A percentile compares a stretch with the other conserved stretches of the same genome.
These are phyloP conservation scores for Cercospora zeae-maydis DNA, from an alignment of 2,329 filamentous ascomycete genomes.

Conservation along the genomic window DNA sequence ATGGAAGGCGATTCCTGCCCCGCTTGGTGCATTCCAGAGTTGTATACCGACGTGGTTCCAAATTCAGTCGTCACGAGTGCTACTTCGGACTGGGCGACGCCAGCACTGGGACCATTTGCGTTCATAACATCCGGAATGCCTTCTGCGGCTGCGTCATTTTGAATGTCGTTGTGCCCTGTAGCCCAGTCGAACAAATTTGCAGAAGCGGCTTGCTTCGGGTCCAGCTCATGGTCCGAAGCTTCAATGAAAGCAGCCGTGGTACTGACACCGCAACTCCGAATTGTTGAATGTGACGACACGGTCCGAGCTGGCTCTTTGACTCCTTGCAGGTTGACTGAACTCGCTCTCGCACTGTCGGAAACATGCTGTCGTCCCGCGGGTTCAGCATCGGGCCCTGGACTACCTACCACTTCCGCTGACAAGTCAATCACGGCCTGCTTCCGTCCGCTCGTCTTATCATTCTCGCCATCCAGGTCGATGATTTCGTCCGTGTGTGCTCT, in stretches of 20 bases:
- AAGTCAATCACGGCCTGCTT: conserved; percentile 42
- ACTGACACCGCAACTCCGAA: background rate
- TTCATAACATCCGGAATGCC: background rate
- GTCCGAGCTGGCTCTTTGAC: background rate
- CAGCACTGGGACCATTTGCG: background rate
- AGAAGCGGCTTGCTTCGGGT: background rate
- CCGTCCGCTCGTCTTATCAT: conserved; percentile 38
- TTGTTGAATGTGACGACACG: background rate
- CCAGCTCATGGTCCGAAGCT: conserved; percentile 1
- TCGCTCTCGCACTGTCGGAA: conserved; percentile 43
- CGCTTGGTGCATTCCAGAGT: background rate
- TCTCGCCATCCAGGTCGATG: conserved; percentile 46
- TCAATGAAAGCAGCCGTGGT: background rate
- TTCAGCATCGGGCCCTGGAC: conserved; percentile 16
- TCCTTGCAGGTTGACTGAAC: conserved; percentile 15
- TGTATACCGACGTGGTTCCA: background rate
- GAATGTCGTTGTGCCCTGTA: background rate
- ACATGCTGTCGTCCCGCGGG: conserved; percentile 39
- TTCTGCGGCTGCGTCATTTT: background rate
- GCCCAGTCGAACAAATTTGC: background rate
- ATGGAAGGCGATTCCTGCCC: conserved; percentile 12
- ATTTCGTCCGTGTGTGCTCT: conserved; percentile 53
- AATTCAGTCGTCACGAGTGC: background rate
- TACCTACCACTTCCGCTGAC: conserved; percentile 25
- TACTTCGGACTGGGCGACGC: background rate